Base-by-base conservation (phyloP, 2,329 filamentous ascomycete species). In the Domatiomyces catenatus region DNA sequence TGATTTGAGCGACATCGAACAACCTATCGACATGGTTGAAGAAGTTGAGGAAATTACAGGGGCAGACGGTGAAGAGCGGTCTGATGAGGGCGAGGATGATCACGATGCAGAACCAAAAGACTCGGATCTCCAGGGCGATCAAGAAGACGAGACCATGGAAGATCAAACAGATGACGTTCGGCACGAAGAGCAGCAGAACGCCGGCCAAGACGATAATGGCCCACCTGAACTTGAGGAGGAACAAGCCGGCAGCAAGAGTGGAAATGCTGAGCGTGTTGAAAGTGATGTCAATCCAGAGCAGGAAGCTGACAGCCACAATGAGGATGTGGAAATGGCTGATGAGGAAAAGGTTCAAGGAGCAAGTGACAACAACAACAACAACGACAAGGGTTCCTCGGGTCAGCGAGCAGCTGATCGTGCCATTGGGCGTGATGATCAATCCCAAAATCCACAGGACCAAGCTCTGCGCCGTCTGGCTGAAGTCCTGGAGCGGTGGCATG, bases 401-500 rank as follows among this genome's bases (percentile, higher is more conserved):
- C 51, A 55, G 47, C 57, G 52, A 18, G 55, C 55, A 12, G 45
- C 52, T 4, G 56, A 60, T 42, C 54, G 52, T 8, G 58, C 58
- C 8, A 42, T 52, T 5, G 59, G 59, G 20, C 54, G 50, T 15
- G 50, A 58, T 24, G 55, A 59, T 17, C 32, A 39, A 39, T 39
- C 32, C 32, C 43, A 50, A n/a, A 53, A 56, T 7, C 46, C 54
- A 20, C 47, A 57, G 49, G n/a, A 57, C 46, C 51, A 57, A 48
- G 85, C 88, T 1, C 94, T 95, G 74, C 92, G 92, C 69, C 93
- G 94, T 62, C 77, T 98, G 26, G 92, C 92, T 19, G 88, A 98
- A 69, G 84, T 87, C 5, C 74, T 98, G 28, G 89, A 96, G 65
- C 80, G 83, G 59, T 98, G 89, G 86, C 89, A 96, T 66, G 86